Percentiles rank a stretch among this genome's conserved stretches.
These are phyloP conservation scores for Saprolegnia diclina DNA, from an alignment of 352 stramenopile genomes.

Conservation along the genomic window DNA sequence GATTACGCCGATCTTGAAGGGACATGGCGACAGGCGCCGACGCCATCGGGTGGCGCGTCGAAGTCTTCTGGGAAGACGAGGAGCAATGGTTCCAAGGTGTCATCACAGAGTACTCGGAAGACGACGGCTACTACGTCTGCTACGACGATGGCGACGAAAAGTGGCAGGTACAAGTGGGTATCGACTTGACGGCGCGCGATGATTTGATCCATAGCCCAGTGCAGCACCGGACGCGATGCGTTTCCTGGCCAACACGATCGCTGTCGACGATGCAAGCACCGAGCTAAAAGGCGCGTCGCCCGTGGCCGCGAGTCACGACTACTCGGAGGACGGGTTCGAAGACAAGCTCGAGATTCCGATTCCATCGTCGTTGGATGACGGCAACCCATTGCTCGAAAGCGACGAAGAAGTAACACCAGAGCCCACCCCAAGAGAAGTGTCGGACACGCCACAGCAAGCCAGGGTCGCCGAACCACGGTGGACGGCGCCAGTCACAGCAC, in stretches of 20 bases:
- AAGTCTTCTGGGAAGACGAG: constrained; percentile 69
- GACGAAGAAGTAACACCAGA: neutral
- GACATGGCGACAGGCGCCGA: constrained; percentile 1
- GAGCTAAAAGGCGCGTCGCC: neutral
- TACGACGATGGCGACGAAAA: constrained; percentile 81
- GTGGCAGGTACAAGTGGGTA: constrained; percentile 39
- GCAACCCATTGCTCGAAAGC: neutral
- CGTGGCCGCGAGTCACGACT: neutral
- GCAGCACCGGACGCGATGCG: neutral
- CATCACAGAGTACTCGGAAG: constrained; percentile 38
- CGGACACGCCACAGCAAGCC: too few species aligned
- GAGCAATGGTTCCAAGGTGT: constrained; percentile 61
- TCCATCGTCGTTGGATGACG: neutral
- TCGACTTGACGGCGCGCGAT: neutral
- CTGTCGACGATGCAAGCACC: neutral
- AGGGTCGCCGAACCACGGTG: neutral
- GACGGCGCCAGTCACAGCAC: neutral
- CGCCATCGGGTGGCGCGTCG: constrained; percentile 45
- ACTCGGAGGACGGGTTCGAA: constrained; percentile 18
- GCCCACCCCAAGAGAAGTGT: neutral
- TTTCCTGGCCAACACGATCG: constrained; percentile 2
- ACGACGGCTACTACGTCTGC: constrained; percentile 54
- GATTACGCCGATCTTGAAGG: neutral
- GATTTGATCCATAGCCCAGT: neutral
- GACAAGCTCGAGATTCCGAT: neutral